Base-by-base conservation (phyloP, 2,329 filamentous ascomycete genomes). In the Neofusicoccum cordaticola region DNA sequence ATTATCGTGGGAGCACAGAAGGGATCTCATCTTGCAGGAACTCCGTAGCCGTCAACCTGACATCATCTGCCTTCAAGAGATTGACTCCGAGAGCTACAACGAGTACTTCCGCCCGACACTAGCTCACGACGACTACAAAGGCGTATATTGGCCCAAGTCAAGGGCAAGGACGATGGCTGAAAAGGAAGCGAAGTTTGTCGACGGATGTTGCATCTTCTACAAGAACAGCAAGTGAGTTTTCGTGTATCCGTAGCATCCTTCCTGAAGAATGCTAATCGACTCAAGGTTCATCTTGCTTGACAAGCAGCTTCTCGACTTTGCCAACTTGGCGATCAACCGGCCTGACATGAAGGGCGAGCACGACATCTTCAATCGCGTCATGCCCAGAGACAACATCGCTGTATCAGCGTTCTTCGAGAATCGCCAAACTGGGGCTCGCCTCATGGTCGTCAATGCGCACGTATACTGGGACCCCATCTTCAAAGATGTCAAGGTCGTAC, bases 381-480 rank as follows among this genome's bases (percentile, higher is more conserved):
- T 97, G 95, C 93, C 94, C 67, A 92, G 95, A 79, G 95, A 99
- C 82, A 94, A 98, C 75, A 97, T 99, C 77, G 95, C 91, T 15
- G 90, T 97, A 53, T 87, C 97, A 53, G 88, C 90, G 64, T 96
- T 98, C 81, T 87, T 99, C 67, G 95, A 99, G 78, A 97, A 96
- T 72, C 88, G 94, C 42, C 82, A 86, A 66, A 97, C 94, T 0
- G 95, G 95, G n/a, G 89, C 92, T 13, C 89, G 95, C 64, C 82
- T 98, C 72, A 96, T 99, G 68, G 88, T 98, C 41, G 92, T 92
- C 69, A 98, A 98, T 74, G 91, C 92, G 4, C 95, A 99, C 81
- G 84, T 98, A 61, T 96, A 92, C 72, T 99, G 95, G 95, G 93
- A 99, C 72, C 92, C 92, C 1, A 88, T 86, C 3, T 89, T 91